A percentile compares a stretch with the other conserved stretches of the same genome.
phyloP scores from a whole-genome alignment of 2,329 filamentous ascomycete species.

The Fusarium tricinctum region DNA sequence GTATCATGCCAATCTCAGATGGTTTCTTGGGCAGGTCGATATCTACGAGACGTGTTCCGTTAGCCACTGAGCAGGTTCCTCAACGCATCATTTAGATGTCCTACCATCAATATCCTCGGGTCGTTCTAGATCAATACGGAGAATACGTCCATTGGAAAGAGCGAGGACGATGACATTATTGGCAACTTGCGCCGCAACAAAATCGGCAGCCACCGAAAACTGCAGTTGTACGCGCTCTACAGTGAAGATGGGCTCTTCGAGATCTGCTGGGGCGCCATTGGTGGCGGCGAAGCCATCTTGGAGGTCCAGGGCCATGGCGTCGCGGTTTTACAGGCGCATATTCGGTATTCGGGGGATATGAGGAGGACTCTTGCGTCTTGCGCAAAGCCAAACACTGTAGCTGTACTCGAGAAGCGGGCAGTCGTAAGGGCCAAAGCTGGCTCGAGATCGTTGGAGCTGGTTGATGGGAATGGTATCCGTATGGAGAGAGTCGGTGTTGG shows the following conservation, averaged over 20 bases:
- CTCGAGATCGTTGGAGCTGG: constrained; percentile 28
- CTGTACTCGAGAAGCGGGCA: neutral
- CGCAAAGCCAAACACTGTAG: neutral
- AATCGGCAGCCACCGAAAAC: constrained; percentile 94
- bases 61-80: constrained; percentile 16
- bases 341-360: constrained; percentile 28
- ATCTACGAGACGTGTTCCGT: constrained; percentile 67
- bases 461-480: constrained; percentile 9
- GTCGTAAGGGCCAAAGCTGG: constrained; percentile 7
- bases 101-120: constrained; percentile 94
- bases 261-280: constrained; percentile 69
- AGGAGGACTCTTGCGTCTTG: constrained; percentile 13
- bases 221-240: constrained; percentile 92
- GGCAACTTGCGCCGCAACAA: constrained; percentile 95
- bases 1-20: constrained; percentile 91
- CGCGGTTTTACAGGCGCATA: constrained; percentile 42
- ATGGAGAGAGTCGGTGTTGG: constrained; percentile 24
- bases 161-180: constrained; percentile 97
- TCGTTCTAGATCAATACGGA: constrained; percentile 93
- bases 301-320: constrained; percentile 56
- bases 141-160: constrained; percentile 89
- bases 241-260: constrained; percentile 89
- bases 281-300: constrained; percentile 77
- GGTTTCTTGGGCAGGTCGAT: constrained; percentile 96
- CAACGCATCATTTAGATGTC: constrained; percentile 26